These are phyloP conservation scores for Penicillium italicum DNA, from an alignment of 2,329 filamentous ascomycete genomes.

Conservation along the genomic window DNA sequence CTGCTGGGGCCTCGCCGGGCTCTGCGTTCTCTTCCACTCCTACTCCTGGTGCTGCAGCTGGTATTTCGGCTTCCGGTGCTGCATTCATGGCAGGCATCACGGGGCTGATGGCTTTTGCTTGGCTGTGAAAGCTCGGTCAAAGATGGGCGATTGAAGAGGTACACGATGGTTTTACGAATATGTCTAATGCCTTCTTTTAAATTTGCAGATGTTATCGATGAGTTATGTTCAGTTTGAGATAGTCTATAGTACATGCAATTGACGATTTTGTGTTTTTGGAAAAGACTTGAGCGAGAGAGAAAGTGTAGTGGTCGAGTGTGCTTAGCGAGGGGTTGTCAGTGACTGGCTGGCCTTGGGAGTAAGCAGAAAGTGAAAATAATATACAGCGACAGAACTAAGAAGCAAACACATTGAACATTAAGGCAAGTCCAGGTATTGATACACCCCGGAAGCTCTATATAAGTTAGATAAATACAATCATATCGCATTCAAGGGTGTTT, in stretches of 20 bases:
- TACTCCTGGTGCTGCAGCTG: slow-evolving; percentile 17
- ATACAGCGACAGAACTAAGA: neutral
- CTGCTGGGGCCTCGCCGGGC: neutral
- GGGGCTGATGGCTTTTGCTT: slow-evolving; percentile 26
- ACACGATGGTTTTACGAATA: neutral
- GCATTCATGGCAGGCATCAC: slow-evolving; percentile 21
- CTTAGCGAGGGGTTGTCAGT: neutral
- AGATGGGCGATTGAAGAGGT: neutral
- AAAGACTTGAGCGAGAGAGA: neutral
- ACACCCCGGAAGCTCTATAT: neutral
- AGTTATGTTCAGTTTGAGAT: neutral
- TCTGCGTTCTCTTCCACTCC: slow-evolving; percentile 10
- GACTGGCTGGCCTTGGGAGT: neutral
- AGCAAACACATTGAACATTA: neutral
- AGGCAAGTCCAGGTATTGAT: neutral
- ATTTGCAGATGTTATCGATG: neutral
- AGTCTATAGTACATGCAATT: neutral
- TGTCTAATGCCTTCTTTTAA: slow-evolving; percentile 2
- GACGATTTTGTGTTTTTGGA: neutral
- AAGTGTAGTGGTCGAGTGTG: neutral
- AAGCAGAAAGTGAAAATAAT: neutral
- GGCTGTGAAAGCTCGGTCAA: slow-evolving; percentile 17
- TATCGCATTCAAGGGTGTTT: neutral
- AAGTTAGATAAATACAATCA: neutral
- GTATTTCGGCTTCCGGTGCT: slow-evolving; percentile 11